Percentiles rank a stretch among this genome's conserved stretches.
phyloP scores from a whole-genome alignment of 352 stramenopile genomes.

The Aphanomyces stellatus region DNA sequence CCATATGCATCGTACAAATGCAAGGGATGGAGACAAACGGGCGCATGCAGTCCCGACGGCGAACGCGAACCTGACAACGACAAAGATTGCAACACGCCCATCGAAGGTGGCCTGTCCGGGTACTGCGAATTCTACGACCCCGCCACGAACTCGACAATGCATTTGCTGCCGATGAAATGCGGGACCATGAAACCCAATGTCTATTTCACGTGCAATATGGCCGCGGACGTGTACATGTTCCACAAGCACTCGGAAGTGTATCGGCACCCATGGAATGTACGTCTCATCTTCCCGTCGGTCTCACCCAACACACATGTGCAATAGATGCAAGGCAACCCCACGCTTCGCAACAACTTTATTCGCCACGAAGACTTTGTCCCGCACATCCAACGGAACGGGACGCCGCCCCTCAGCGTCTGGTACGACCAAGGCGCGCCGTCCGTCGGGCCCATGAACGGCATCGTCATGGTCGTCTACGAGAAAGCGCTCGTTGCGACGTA shows the following conservation, averaged over 20 bases:
- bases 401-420: not conserved
- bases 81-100: constrained; percentile 24
- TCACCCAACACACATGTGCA: not conserved
- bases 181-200: constrained; percentile 26
- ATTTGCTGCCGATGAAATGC: constrained; percentile 31
- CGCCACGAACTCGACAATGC: constrained; percentile 27
- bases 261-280: constrained; percentile 1
- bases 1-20: constrained; percentile 24
- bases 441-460: constrained; percentile 22
- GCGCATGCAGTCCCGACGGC: constrained; percentile 30
- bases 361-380: not conserved
- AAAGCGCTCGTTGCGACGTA: constrained; percentile 42
- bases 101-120: constrained; percentile 30
- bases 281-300: not conserved
- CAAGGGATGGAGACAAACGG: constrained; percentile 38
- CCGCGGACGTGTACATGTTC: constrained; percentile 26
- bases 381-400: not conserved
- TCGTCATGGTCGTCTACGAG: constrained; percentile 51
- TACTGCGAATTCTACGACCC: constrained; percentile 44
- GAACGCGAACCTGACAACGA: constrained; percentile 27
- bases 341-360: not conserved
- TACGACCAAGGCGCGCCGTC: not conserved
- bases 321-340: not conserved
- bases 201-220: constrained; percentile 33
- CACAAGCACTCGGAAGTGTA: not conserved